Evolutionary conservation across 352 stramenopile genomes (phyloP), one percentile per base, ranked within the genome.

Genomic region (Globisporangium perplexum): DNA sequence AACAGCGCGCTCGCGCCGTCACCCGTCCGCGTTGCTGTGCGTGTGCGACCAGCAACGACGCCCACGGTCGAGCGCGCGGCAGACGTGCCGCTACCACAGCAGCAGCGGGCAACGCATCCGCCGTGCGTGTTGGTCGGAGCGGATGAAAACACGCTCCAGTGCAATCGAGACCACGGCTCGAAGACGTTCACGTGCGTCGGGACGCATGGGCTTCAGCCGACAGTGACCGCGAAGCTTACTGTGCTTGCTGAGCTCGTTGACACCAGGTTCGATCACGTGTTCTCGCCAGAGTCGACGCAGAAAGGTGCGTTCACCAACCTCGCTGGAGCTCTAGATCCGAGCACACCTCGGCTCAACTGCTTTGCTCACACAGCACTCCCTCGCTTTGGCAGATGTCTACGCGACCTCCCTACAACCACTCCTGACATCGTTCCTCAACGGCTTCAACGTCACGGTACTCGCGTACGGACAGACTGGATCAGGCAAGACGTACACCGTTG

Each of bases 1-100:
- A 28, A 20, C 24, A 38, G 35, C 4, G 23, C 20, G 4, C 36
- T 51, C 22, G 15, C 55, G 24, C 23, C 60, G 26, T 74, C 67
- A 30, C 77, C 65, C 10, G 65, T 89, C 44, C 74, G 69, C 38
- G 81, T 92, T 7, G 79, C 79, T 20, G 81, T 92, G 11, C 81
- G 81, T 26, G 69, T 92, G 42, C 72, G 73, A 1, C 75, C 74
- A 15, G 63, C 53, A 18, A 10, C 24, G 39, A 49, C 17, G 24
- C 35, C 24, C 15, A 47, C 43, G 47, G 24, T 26, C 52, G 52
- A 22, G 20, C 38, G 43, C 14, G 24, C 36, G 52, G 51, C 35
- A 39, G 22, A 24, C n/a, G 28, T 36, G 18, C n/a, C n/a, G n/a
- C n/a, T n/a, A n/a, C n/a, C n/a, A n/a, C 45, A 23, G 46, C 22